These are phyloP conservation scores for Pyrenophora seminiperda DNA, from an alignment of 2,329 filamentous ascomycete species.

Conservation along the genomic window DNA sequence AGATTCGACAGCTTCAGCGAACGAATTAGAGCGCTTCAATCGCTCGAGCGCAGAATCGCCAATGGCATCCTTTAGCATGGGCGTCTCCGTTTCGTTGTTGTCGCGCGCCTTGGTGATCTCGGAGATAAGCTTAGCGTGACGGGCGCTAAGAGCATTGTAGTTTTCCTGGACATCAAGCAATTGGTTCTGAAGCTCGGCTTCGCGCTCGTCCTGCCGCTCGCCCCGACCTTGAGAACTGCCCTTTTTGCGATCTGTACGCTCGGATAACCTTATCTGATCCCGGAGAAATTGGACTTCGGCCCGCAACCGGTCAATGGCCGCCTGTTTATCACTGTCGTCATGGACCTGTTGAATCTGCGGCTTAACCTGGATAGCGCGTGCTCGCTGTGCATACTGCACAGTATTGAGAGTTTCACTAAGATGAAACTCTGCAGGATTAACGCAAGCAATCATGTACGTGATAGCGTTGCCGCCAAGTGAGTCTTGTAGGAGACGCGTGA, in stretches of 20 bases:
- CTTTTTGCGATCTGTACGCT: conserved; percentile 66
- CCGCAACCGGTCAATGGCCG: conserved; percentile 88
- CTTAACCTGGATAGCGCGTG: conserved; percentile 95
- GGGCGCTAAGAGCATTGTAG: conserved; percentile 86
- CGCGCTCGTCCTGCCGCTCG: conserved; percentile 81
- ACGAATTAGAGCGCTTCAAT: conserved; percentile 91
- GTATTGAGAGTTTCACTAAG: conserved; percentile 97
- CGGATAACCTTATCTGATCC: conserved; percentile 88
- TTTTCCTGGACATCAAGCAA: conserved; percentile 92
- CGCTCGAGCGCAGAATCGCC: conserved; percentile 84
- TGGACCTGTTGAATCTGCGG: conserved; percentile 88
- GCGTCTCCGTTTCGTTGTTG: conserved; percentile 61
- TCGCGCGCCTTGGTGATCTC: conserved; percentile 89
- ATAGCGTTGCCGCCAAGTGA: conserved; percentile 96
- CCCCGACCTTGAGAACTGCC: conserved; percentile 68
- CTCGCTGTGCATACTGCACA: conserved; percentile 92
- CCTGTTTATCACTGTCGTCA: conserved; percentile 92
- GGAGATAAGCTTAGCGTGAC: conserved; percentile 93
- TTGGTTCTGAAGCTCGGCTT: conserved; percentile 90
- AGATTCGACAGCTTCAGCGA: conserved; percentile 93
- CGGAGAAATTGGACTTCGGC: conserved; percentile 92
- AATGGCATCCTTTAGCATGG: conserved; percentile 64
- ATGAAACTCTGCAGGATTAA: conserved; percentile 95
- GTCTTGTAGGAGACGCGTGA: conserved; percentile 93
- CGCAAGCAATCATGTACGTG: conserved; percentile 99